A percentile compares a stretch with the other conserved stretches of the same genome.
Conservation (phyloP, 2,329 filamentous ascomycete genomes). For the Penicillium hordei region DNA sequence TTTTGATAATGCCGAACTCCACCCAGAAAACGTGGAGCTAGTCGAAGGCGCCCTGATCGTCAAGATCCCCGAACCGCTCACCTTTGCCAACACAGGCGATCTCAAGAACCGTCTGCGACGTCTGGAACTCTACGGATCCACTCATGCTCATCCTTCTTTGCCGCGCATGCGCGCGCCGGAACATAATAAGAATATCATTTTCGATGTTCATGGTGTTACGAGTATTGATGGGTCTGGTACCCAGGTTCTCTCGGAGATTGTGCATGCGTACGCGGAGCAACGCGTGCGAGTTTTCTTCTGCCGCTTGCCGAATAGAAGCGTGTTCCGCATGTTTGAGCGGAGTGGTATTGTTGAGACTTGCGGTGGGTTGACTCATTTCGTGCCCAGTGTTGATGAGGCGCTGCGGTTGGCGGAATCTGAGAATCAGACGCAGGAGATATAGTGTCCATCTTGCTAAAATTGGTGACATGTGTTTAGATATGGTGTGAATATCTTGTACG, state of each 20-base stretch:
- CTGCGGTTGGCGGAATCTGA: constrained; percentile 76
- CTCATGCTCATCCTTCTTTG: constrained; percentile 78
- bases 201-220: constrained; percentile 97
- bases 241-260: constrained; percentile 88
- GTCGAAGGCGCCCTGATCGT: constrained; percentile 91
- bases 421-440: constrained; percentile 47
- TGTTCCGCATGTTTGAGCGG: constrained; percentile 70
- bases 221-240: constrained; percentile 89
- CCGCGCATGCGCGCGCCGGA: constrained; percentile 75
- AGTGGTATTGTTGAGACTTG: constrained; percentile 84
- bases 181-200: constrained; percentile 88
- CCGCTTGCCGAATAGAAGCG: constrained; percentile 54
- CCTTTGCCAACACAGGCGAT: constrained; percentile 94
- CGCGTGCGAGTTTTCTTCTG: constrained; percentile 63
- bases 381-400: constrained; percentile 80
- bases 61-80: constrained; percentile 95
- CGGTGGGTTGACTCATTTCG: constrained; percentile 76
- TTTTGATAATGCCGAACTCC: constrained; percentile 80
- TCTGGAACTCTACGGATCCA: constrained; percentile 88
- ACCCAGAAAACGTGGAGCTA: constrained; percentile 75
- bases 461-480: neutral
- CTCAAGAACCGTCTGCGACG: constrained; percentile 79
- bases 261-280: constrained; percentile 72
- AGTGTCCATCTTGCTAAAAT: constrained; percentile 2
- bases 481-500: neutral